These are phyloP conservation scores for Petunia hybrid DNA, from an alignment of 305 asterid genomes.

Conservation along the genomic window DNA sequence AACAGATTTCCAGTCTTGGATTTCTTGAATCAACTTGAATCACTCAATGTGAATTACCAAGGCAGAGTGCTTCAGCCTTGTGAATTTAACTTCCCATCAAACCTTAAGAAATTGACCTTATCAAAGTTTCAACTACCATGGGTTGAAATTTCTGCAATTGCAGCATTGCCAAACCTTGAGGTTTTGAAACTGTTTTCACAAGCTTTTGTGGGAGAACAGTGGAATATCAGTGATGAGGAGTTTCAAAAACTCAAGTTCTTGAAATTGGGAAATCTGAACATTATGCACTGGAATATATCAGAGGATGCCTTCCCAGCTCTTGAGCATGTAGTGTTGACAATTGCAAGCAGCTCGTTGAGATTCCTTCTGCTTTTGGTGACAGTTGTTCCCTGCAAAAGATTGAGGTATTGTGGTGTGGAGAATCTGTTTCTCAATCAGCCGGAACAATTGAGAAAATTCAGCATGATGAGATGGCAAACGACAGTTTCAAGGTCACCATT, in stretches of 20 bases:
- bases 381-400: slow-evolving; percentile 25
- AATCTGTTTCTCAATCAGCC: neutral
- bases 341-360: neutral
- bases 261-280: neutral
- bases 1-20: slow-evolving; percentile 20
- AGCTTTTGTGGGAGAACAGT: slow-evolving; percentile 33
- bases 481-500: slow-evolving; percentile 30
- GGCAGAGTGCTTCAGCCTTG: neutral
- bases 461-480: slow-evolving; percentile 15
- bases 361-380: slow-evolving; percentile 33
- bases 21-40: slow-evolving; percentile 31
- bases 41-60: slow-evolving; percentile 18
- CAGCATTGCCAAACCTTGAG: slow-evolving; percentile 35
- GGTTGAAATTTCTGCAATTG: slow-evolving; percentile 27
- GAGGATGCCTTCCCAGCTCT: neutral
- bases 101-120: slow-evolving; percentile 32
- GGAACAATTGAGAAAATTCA: neutral
- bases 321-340: neutral
- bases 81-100: slow-evolving; percentile 28
- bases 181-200: slow-evolving; percentile 32
- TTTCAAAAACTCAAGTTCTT: slow-evolving; percentile 29
- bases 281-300: neutral
- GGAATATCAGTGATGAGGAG: slow-evolving; percentile 34
- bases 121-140: slow-evolving; percentile 20
- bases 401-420: neutral